A percentile compares a stretch with the other conserved stretches of the same genome.
Conservation (phyloP, 2,329 filamentous ascomycete species). For the Acrocalymma vagum region DNA sequence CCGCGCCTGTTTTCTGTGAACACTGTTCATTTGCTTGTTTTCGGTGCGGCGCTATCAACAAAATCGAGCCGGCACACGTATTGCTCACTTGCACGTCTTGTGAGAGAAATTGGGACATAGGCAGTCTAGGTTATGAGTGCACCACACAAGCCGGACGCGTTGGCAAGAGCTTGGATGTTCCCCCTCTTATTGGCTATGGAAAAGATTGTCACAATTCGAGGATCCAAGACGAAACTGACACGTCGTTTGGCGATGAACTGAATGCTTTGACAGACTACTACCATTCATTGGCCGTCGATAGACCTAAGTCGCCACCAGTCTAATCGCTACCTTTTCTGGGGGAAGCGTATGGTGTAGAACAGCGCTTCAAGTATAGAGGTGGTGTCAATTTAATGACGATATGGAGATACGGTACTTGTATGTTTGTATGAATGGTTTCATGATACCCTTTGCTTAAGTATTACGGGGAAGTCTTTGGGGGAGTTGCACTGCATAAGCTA, state of each 20-base stretch:
- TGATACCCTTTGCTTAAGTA: too few relatives aligned
- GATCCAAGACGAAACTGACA: constrained; percentile 19
- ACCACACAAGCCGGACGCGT: constrained; percentile 18
- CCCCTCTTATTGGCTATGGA: constrained; percentile 19
- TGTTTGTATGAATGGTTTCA: too few relatives aligned
- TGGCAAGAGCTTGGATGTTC: constrained; percentile 13
- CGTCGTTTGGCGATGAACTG: constrained; percentile 41
- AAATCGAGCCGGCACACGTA: constrained; percentile 21
- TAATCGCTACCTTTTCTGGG: too few relatives aligned
- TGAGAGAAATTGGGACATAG: constrained; percentile 44
- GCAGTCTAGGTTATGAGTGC: constrained; percentile 49
- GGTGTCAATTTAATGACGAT: too few relatives aligned
- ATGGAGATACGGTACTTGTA: too few relatives aligned
- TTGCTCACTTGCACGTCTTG: constrained; percentile 42
- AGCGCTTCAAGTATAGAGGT: too few relatives aligned
- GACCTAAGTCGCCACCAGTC: constrained; percentile 31
- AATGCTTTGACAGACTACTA: constrained; percentile 47
- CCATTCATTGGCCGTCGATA: constrained; percentile 30
- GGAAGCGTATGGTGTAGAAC: too few relatives aligned
- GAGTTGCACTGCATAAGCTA: too few relatives aligned
- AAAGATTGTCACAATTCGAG: constrained; percentile 16
- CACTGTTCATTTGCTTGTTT: constrained; percentile 53
- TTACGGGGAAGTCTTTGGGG: too few relatives aligned
- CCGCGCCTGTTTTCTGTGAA: constrained; percentile 42
- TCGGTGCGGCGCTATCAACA: constrained; percentile 41